phyloP scores from a whole-genome alignment of 2,329 filamentous ascomycete species.

The Chaetomiaceae sp. region DNA sequence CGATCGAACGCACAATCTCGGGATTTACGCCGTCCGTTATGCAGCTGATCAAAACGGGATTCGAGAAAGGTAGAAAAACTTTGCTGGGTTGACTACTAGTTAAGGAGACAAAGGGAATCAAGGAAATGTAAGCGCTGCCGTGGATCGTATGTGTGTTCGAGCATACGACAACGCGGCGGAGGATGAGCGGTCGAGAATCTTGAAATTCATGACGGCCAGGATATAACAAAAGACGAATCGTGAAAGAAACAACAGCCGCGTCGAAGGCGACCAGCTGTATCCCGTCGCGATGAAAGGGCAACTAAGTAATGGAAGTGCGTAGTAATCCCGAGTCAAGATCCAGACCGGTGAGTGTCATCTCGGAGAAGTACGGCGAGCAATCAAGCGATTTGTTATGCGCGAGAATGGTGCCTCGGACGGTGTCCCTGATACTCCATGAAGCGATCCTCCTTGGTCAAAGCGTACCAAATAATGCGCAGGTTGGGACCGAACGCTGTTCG shows the following conservation, averaged over 20 bases:
- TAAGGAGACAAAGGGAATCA: too few species aligned
- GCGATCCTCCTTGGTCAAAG: background rate
- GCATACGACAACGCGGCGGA: too few species aligned
- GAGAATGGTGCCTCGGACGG: background rate
- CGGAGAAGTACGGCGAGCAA: slow-evolving; percentile 13
- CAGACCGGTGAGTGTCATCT: slow-evolving; percentile 21
- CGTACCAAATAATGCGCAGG: background rate
- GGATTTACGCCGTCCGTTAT: slow-evolving; percentile 9
- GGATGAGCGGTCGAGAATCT: too few species aligned
- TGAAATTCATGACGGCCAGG: too few species aligned
- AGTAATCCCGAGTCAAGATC: background rate
- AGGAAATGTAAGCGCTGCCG: too few species aligned
- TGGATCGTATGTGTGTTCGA: too few species aligned
- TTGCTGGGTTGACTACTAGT: too few species aligned
- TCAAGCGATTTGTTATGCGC: slow-evolving; percentile 19
- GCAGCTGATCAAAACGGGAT: slow-evolving; percentile 12
- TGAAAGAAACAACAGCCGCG: too few species aligned
- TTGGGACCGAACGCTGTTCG: slow-evolving; percentile 5
- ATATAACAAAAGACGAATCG: too few species aligned
- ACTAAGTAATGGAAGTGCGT: too few species aligned
- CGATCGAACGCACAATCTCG: background rate
- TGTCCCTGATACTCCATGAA: background rate
- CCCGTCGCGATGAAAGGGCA: too few species aligned
- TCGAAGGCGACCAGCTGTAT: too few species aligned
- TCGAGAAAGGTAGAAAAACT: background rate